phyloP scores from a whole-genome alignment of 2,329 filamentous ascomycete species.

The Pleurostoma richardsiae region DNA sequence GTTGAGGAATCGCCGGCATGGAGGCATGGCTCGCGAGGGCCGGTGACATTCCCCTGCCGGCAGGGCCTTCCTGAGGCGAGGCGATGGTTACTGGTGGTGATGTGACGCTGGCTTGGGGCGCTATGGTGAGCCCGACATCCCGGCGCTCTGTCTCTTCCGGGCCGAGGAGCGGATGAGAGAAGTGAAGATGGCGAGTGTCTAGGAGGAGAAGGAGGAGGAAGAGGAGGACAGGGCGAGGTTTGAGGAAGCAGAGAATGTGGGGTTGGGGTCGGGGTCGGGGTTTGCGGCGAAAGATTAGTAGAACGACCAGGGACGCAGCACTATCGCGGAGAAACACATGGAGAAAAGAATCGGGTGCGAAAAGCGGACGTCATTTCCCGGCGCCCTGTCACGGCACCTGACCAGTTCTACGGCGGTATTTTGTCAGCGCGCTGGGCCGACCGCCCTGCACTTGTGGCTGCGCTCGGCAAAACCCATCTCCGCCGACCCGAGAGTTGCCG shows the following conservation, averaged over 20 bases:
- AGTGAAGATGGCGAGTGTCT: neutral
- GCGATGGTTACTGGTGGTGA: neutral
- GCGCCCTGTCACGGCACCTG: neutral
- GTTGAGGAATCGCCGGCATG: constrained; percentile 45
- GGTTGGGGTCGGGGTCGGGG: too few relatives aligned
- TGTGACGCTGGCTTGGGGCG: neutral
- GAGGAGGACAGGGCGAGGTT: neutral
- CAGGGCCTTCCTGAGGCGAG: constrained; percentile 7
- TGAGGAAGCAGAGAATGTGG: too few relatives aligned
- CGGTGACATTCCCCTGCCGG: constrained; percentile 45
- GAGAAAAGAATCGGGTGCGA: too few relatives aligned
- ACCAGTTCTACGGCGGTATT: constrained; percentile 7
- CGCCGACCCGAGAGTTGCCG: constrained; percentile 22
- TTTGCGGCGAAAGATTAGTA: too few relatives aligned
- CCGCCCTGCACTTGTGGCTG: neutral
- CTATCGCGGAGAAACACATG: too few relatives aligned
- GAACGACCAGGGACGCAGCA: too few relatives aligned
- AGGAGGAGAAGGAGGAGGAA: neutral
- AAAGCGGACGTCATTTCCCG: neutral
- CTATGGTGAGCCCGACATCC: neutral
- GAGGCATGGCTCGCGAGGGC: constrained; percentile 53
- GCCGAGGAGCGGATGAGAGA: neutral
- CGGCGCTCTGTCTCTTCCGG: neutral
- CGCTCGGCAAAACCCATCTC: constrained; percentile 1
- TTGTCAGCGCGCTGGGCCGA: neutral